Evolutionary conservation across 768 basidiomycete species (phyloP), one percentile per base, ranked within the genome.

Genomic region (Amanita subjunquillea): DNA sequence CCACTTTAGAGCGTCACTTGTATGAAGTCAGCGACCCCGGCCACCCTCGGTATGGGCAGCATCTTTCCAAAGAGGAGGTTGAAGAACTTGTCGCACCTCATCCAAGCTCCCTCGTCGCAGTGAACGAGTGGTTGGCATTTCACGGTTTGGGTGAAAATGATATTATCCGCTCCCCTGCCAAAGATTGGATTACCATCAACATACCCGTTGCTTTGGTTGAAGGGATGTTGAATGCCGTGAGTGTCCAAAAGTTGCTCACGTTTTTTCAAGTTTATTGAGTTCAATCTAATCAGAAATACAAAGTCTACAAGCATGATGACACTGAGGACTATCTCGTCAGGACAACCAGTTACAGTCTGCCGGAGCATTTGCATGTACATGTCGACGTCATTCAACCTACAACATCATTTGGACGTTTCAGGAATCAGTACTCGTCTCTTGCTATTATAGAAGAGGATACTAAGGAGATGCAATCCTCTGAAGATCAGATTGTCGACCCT

Each of bases 341-440:
- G 57, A 83, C 86, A 2, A 79, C 78, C 3, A 70, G 70, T 53
- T 87, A 84, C 64, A 82, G 78, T 55, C 71, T 87, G 15, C 85
- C 85, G 0, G 68, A 67, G 29, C 57, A 72, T 48, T 57, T 87
- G 27, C 75, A 82, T 55, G 68, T 69, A 1, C 83, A 87, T 59
- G 61, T 87, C 48, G 82, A 85, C 43, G 65, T 86, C 30, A 68
- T 87, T 34, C 80, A 84, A 53, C 85, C 85, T 0, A 86, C 86
- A 0, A 87, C 83, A 0, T 73, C 77, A 63, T 88, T 87, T 56
- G 72, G 74, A 17, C 73, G 74, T 50, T 66, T 76, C 51, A 75
- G 70, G 55, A 65, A 65, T 6, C 66, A 76, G 50, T 71, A 60
- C 55, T 73, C 74, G 12, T 76, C 68, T 0, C 57, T 79, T 25